Percentiles rank a stretch among this genome's conserved stretches.
Evolutionary conservation across 495 filamentous ascomycete species (phyloP).

Genomic region (Recurvomyces mirabilis): DNA sequence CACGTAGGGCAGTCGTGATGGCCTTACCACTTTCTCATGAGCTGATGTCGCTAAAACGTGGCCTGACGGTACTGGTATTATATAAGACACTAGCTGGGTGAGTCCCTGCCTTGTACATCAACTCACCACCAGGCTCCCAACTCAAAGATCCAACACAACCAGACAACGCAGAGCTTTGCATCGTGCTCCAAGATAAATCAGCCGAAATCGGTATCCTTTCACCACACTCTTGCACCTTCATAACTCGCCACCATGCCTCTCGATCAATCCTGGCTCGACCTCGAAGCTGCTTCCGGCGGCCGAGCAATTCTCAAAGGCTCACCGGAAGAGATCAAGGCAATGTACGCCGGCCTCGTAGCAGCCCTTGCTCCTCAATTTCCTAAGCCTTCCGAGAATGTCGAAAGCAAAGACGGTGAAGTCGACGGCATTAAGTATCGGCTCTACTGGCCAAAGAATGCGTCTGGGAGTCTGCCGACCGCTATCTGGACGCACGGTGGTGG

Average conservation of each 20-base stretch:
- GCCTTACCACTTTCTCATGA: no score
- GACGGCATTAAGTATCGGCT: conserved; percentile 13
- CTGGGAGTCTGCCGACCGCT: background rate
- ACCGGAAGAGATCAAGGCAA: conserved; percentile 7
- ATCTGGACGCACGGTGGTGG: conserved; percentile 16
- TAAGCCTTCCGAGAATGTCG: conserved; percentile 2
- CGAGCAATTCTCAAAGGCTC: conserved; percentile 4
- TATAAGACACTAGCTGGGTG: no score
- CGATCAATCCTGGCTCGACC: conserved; percentile 12
- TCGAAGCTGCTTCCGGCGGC: conserved; percentile 9
- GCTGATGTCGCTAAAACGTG: no score
- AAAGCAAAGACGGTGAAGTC: conserved; percentile 8
- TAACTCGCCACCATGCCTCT: background rate
- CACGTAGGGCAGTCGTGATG: no score
- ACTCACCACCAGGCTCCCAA: no score
- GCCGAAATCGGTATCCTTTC: no score
- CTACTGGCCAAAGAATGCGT: conserved; percentile 10
- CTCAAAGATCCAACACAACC: no score
- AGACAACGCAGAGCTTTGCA: no score
- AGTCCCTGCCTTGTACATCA: no score
- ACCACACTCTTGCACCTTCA: no score
- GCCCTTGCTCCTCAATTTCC: conserved; percentile 5
- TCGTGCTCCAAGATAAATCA: no score
- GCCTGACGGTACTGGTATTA: no score
- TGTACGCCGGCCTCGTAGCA: background rate